A percentile compares a stretch with the other conserved stretches of the same genome.
Evolutionary conservation across 1,139 yeast genomes (phyloP).

Genomic region (Geotrichum reessii): DNA sequence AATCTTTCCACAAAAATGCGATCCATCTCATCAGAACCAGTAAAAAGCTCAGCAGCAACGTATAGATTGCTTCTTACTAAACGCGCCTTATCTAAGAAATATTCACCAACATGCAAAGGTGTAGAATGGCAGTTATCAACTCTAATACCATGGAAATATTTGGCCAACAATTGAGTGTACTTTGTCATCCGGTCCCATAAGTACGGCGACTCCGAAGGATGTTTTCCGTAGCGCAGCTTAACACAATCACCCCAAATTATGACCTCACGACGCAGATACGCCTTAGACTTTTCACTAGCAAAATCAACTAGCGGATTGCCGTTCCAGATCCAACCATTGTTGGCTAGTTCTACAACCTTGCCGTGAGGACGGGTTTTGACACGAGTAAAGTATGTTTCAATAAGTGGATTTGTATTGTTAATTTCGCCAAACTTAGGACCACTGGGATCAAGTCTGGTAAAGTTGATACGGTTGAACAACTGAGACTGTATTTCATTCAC

Average conservation of each 20-base stretch:
- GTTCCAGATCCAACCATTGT: constrained; percentile 99
- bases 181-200: constrained; percentile 84
- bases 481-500: constrained; percentile 58
- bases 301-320: constrained; percentile 91
- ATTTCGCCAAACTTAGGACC: constrained; percentile 75
- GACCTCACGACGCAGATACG: constrained; percentile 85
- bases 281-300: constrained; percentile 73
- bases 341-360: constrained; percentile 59
- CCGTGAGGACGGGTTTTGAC: constrained; percentile 49
- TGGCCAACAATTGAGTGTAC: constrained; percentile 72
- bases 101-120: constrained; percentile 90
- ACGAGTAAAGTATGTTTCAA: constrained; percentile 84
- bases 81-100: constrained; percentile 82
- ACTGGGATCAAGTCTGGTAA: constrained; percentile 64
- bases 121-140: constrained; percentile 96
- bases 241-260: constrained; percentile 98
- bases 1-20: constrained; percentile 82
- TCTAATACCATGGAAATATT: constrained; percentile 77
- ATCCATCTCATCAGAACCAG: constrained; percentile 90
- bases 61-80: constrained; percentile 76
- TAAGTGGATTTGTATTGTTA: constrained; percentile 52
- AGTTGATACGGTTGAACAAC: constrained; percentile 67
- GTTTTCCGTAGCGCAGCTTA: constrained; percentile 75
- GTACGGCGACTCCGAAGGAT: constrained; percentile 76
- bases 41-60: constrained; percentile 89